phyloP scores from a whole-genome alignment of 768 basidiomycete genomes.

The Rhizopogon roseolus region DNA sequence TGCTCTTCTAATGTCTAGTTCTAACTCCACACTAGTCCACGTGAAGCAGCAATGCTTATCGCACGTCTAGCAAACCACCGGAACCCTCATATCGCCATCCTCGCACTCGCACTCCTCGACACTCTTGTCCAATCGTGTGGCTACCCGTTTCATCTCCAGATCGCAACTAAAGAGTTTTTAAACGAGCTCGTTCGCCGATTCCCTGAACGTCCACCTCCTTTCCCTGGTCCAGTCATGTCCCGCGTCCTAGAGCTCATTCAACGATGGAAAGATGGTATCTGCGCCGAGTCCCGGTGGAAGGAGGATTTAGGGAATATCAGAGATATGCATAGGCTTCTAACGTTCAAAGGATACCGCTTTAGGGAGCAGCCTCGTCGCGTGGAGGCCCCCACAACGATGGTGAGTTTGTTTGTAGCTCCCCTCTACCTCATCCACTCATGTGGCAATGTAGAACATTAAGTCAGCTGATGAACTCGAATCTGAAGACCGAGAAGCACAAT shows the following conservation, averaged over 20 bases:
- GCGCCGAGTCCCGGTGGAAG: conserved; percentile 83
- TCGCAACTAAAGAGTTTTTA: conserved; percentile 94
- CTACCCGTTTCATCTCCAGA: conserved; percentile 95
- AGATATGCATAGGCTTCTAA: conserved; percentile 93
- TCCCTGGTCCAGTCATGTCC: conserved; percentile 92
- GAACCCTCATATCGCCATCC: conserved; percentile 86
- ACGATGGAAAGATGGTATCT: conserved; percentile 93
- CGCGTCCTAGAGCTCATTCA: conserved; percentile 91
- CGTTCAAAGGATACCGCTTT: conserved; percentile 90
- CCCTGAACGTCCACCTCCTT: conserved; percentile 94
- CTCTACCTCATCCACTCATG: conserved; percentile 19
- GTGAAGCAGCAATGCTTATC: conserved; percentile 85
- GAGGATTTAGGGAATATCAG: conserved; percentile 96
- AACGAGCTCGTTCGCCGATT: conserved; percentile 98
- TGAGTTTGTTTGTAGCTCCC: conserved; percentile 1
- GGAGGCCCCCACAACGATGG: conserved; percentile 16
- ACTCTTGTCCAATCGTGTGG: conserved; percentile 94
- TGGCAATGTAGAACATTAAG: conserved; percentile 67
- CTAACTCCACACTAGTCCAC: conserved; percentile 48
- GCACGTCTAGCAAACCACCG: conserved; percentile 87
- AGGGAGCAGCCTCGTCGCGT: conserved; percentile 38
- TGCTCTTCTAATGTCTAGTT: background rate
- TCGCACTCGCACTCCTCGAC: conserved; percentile 82
- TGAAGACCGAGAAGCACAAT: conserved; percentile 92
- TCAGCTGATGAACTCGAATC: conserved; percentile 93